A percentile compares a stretch with the other conserved stretches of the same genome.
These are phyloP conservation scores for Teratosphaeria pseudoeucalypti DNA, from an alignment of 2,329 filamentous ascomycete species.

Conservation along the genomic window DNA sequence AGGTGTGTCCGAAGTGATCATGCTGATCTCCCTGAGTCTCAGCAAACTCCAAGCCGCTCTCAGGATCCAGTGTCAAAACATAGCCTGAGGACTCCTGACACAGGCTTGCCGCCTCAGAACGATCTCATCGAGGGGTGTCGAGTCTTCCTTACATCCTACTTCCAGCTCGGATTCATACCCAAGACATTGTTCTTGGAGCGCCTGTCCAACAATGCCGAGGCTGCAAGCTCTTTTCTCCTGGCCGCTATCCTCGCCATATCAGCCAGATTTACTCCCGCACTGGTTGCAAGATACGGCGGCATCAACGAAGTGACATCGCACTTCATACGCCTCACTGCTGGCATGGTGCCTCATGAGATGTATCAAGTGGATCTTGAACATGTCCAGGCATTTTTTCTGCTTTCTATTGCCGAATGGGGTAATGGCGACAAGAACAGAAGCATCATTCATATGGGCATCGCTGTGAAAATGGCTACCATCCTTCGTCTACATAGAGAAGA, in stretches of 20 bases:
- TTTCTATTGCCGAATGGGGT: not conserved
- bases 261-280: not conserved
- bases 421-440: not conserved
- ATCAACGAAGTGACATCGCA: not conserved
- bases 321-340: not conserved
- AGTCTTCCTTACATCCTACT: not conserved
- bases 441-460: not conserved
- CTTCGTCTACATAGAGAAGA: not conserved
- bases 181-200: not conserved
- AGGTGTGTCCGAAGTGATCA: not conserved
- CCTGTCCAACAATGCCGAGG: not conserved
- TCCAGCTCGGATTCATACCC: not conserved
- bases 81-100: not conserved
- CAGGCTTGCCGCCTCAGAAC: not conserved
- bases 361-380: not conserved
- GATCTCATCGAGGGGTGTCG: not conserved
- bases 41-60: not conserved
- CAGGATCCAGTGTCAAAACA: not conserved
- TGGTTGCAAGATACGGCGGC: not conserved
- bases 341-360: not conserved
- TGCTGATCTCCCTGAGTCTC: not conserved
- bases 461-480: not conserved
- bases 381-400: not conserved
- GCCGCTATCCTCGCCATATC: not conserved
- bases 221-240: not conserved